These are phyloP conservation scores for Cenchrus fungigraminus DNA, from an alignment of 176 grass and related monocot genomes.

Conservation along the genomic window DNA sequence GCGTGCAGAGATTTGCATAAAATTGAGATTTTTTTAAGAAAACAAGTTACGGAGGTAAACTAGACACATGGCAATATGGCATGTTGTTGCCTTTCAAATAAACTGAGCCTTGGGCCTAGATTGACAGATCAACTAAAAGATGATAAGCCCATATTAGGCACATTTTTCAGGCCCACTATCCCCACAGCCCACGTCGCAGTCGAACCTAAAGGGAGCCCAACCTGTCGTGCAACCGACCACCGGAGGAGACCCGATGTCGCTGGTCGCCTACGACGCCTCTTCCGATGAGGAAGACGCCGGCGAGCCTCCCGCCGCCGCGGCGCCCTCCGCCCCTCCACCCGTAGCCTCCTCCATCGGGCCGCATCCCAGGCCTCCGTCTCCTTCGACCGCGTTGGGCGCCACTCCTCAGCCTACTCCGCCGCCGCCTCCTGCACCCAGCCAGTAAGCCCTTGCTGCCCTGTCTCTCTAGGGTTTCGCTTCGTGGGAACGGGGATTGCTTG, in stretches of 20 bases:
- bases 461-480: constrained; percentile 45
- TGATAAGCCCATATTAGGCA: background rate
- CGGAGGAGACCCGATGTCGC: constrained; percentile 50
- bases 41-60: no score
- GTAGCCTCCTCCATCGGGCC: constrained; percentile 15
- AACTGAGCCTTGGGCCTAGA: background rate
- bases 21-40: no score
- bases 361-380: constrained; percentile 28
- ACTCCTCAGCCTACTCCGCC: constrained; percentile 25
- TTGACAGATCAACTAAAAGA: background rate
- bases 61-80: no score
- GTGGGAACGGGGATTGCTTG: background rate
- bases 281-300: constrained; percentile 69
- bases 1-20: no score
- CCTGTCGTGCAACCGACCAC: background rate
- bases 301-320: constrained; percentile 26
- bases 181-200: background rate
- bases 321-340: constrained; percentile 20
- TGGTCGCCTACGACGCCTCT: constrained; percentile 69
- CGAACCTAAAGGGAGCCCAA: background rate
- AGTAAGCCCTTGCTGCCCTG: constrained; percentile 28
- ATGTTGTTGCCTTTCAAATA: background rate
- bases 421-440: background rate
- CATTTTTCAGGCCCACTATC: background rate
- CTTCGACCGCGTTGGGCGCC: background rate